Evolutionary conservation across 73 alveolate genomes (phyloP), one percentile per base, ranked within the genome.

Genomic region (Paramecium pentaurelia): DNA sequence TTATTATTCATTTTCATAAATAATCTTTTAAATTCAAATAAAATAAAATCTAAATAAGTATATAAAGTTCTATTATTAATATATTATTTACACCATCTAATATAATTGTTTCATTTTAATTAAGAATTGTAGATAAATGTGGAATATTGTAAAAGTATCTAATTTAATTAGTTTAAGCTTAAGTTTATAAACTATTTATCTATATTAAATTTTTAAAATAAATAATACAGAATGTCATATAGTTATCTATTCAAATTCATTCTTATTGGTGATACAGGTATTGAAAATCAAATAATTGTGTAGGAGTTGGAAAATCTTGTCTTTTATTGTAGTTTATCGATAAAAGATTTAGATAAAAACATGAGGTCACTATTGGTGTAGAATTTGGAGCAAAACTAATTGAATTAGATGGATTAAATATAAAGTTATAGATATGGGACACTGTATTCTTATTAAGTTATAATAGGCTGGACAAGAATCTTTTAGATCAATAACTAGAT

Each of bases 321-420:
- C 68, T 97, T 12, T 92, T 97, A 20, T 97, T 95, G 47, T 94
- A 96, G 88, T 96, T 97, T 95, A 93, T 97, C 4, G 99, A 96
- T 73, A 97, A 97, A 93, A 89, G 98, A 88, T 96, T 97, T 96
- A 94, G 96, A 75, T 75, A 93, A 45, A 92, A 96, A 59, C 99
- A 97, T 91, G 99, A 97, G 71, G 96, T 96, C 10, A 97, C 99
- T 8, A 95, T 97, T 40, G 99, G 99, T n/a, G 99, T 97, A 11
- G 99, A 97, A 93, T 97, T 97, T 84, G 99, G 99, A n/a, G 99
- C 99, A 22, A 95, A 97, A 88, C 93, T 96, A 32, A 94, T 97
- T 51, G 87, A 96, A 44, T 86, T 96, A 42, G 93, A 97, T 73
- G 93, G 95, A n/a, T 93, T 95, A 60, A 93, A 95, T 58, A 93